A percentile compares a stretch with the other conserved stretches of the same genome.
Evolutionary conservation across 108 stramenopile genomes (phyloP).

Genomic region (Fistulifera solaris): DNA sequence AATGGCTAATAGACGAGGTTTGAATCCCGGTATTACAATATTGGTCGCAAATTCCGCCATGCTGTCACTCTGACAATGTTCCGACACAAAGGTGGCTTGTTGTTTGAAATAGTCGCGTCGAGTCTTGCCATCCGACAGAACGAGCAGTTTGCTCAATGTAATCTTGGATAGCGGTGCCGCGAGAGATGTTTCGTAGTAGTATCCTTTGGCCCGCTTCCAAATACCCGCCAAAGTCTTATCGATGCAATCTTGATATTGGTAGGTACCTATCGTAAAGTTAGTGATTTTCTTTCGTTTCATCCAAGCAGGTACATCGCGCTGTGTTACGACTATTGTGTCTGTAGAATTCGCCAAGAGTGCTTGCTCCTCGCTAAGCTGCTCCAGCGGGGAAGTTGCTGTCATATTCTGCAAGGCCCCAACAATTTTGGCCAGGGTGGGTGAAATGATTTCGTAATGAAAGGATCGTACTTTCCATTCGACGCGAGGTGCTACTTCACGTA

Average conservation of each 20-base stretch:
- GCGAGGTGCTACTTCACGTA: conserved; percentile 37
- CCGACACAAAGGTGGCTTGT: conserved; percentile 65
- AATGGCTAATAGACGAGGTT: conserved; percentile 56
- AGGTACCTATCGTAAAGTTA: conserved; percentile 41
- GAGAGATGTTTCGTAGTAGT: conserved; percentile 11
- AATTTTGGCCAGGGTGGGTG: too few relatives aligned
- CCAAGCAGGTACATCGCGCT: background rate
- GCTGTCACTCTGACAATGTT: conserved; percentile 64
- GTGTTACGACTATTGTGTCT: background rate
- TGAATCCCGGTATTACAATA: conserved; percentile 63
- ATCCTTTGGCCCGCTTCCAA: conserved; percentile 54
- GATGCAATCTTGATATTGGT: conserved; percentile 32
- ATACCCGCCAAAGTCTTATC: conserved; percentile 69
- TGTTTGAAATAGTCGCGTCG: conserved; percentile 80
- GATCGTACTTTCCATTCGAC: conserved; percentile 75
- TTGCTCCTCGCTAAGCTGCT: too few relatives aligned
- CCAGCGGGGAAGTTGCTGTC: background rate
- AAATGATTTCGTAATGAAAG: conserved; percentile 60
- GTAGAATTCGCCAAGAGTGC: too few relatives aligned
- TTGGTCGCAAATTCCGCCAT: conserved; percentile 75
- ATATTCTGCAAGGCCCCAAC: too few relatives aligned
- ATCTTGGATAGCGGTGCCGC: conserved; percentile 71
- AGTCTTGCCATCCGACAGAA: conserved; percentile 47
- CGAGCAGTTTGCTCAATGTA: conserved; percentile 51
- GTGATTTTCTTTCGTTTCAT: conserved; percentile 55